Conservation (phyloP, 2,329 filamentous ascomycete species). For the Sarocladiaceae sp. region DNA sequence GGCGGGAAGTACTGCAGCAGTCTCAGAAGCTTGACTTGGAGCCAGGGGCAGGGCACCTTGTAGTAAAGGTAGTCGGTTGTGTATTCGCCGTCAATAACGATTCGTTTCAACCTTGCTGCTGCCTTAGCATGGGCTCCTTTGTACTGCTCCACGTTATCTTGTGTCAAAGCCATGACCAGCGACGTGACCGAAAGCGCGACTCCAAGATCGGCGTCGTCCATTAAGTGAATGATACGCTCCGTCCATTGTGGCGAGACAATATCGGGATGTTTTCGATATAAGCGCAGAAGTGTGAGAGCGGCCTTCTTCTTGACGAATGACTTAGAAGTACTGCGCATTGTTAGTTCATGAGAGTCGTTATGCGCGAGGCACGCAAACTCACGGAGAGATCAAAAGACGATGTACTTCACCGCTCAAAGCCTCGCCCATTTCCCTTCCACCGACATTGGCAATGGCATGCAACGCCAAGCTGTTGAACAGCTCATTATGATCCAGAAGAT, state of each 20-base stretch:
- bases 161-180: conserved; percentile 87
- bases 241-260: conserved; percentile 97
- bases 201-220: conserved; percentile 94
- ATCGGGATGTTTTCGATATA: conserved; percentile 90
- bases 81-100: conserved; percentile 87
- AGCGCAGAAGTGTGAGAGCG: conserved; percentile 81
- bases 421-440: conserved; percentile 95
- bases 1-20: conserved; percentile 95
- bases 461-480: conserved; percentile 94
- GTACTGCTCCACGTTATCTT: conserved; percentile 93
- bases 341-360: conserved; percentile 3
- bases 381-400: conserved; percentile 90
- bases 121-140: conserved; percentile 93
- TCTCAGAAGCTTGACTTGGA: conserved; percentile 90
- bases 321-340: conserved; percentile 62
- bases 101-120: conserved; percentile 80
- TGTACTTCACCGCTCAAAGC: conserved; percentile 90
- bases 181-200: conserved; percentile 95
- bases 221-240: conserved; percentile 95
- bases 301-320: conserved; percentile 99
- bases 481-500: conserved; percentile 91
- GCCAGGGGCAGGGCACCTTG: conserved; percentile 98
- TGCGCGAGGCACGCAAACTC: conserved; percentile 32
- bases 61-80: conserved; percentile 94
- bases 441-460: conserved; percentile 97